These are phyloP conservation scores for Mycena amicta DNA, from an alignment of 768 basidiomycete species.

Conservation along the genomic window DNA sequence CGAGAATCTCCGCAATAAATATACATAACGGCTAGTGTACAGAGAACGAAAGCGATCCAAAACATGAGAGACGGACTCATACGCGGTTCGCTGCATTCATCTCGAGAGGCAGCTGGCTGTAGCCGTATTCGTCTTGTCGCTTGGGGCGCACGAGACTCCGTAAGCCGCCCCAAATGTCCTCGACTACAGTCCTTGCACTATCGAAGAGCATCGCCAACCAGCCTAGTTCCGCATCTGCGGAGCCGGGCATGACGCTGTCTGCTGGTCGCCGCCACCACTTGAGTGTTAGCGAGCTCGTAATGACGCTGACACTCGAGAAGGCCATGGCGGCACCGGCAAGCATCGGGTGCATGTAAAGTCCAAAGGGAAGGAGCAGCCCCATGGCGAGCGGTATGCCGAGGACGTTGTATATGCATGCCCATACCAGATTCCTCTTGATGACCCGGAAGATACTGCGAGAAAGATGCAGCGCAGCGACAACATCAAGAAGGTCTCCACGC, in stretches of 20 bases:
- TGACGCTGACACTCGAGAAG: constrained; percentile 94
- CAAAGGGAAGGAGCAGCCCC: constrained; percentile 92
- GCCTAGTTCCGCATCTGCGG: constrained; percentile 42
- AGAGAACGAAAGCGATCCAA: background rate
- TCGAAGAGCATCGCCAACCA: constrained; percentile 54
- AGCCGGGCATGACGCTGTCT: constrained; percentile 71
- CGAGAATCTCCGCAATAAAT: background rate
- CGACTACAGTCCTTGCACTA: constrained; percentile 42
- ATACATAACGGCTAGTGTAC: background rate
- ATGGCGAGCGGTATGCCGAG: constrained; percentile 96
- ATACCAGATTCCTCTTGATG: constrained; percentile 90
- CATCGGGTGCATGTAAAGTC: constrained; percentile 95
- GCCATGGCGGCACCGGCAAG: constrained; percentile 99
- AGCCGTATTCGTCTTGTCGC: constrained; percentile 50
- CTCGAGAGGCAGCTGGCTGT: constrained; percentile 74
- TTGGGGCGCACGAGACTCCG: constrained; percentile 42
- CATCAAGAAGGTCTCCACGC: constrained; percentile 95
- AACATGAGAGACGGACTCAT: background rate
- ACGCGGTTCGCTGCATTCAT: constrained; percentile 39
- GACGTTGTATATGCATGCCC: constrained; percentile 95
- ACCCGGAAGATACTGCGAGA: constrained; percentile 86
- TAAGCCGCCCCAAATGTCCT: constrained; percentile 44
- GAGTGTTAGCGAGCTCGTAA: constrained; percentile 84
- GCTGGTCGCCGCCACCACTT: constrained; percentile 80
- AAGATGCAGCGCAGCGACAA: constrained; percentile 93